Conservation (phyloP, 1,284 basidiomycete species). For the Fomes fomentarius region DNA sequence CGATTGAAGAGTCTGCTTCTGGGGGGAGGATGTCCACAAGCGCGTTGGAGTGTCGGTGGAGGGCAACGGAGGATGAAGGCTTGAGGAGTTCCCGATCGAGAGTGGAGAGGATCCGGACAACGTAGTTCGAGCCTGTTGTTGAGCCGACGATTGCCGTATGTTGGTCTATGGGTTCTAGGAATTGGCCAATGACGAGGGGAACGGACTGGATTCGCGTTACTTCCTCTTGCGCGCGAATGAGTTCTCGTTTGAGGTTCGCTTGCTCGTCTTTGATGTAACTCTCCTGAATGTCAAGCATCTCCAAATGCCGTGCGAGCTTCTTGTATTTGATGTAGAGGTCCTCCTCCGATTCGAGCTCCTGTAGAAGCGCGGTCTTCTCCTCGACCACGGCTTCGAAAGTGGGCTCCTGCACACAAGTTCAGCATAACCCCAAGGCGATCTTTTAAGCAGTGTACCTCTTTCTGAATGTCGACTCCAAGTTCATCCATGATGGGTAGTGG, state of each 20-base stretch:
- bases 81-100: conserved; percentile 97
- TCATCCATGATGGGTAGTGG: conserved; percentile 65
- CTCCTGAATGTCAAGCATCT: conserved; percentile 94
- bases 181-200: conserved; percentile 99
- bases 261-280: conserved; percentile 99
- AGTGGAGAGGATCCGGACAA: conserved; percentile 96
- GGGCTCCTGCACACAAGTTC: conserved; percentile 67
- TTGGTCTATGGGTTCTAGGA: conserved; percentile 99
- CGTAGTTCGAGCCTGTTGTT: conserved; percentile 98
- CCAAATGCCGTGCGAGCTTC: conserved; percentile 89
- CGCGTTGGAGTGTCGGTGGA: conserved; percentile 98
- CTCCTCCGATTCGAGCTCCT: conserved; percentile 83
- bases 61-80: conserved; percentile 94
- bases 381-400: conserved; percentile 86
- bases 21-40: conserved; percentile 98
- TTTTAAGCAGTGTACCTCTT: conserved; percentile 81
- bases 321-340: conserved; percentile 96
- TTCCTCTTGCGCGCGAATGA: conserved; percentile 98
- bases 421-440: too few relatives aligned
- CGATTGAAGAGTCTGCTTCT: conserved; percentile 97
- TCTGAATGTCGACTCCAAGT: conserved; percentile 83
- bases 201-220: conserved; percentile 99
- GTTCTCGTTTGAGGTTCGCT: conserved; percentile 95
- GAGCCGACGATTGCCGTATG: conserved; percentile 97
- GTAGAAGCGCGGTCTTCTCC: conserved; percentile 86